Conservation (phyloP, 2,329 filamentous ascomycete genomes). For the Zalaria obscura region DNA sequence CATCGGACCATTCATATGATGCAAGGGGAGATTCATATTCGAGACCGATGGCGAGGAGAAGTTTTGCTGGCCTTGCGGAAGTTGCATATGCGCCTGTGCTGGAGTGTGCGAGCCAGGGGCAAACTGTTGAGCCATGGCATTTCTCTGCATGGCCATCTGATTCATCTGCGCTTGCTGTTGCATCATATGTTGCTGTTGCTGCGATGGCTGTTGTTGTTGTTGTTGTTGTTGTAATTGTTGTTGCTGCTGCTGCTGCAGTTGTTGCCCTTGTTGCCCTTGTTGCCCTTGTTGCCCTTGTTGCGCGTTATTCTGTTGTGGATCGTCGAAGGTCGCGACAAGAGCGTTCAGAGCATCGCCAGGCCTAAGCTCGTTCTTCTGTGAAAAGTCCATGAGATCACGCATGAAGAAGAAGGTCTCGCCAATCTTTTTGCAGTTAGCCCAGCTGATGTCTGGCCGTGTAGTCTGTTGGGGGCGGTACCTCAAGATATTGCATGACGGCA, state of each 20-base stretch:
- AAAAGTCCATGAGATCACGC: conserved; percentile 44
- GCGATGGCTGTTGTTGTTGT: conserved; percentile 13
- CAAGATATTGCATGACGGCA: conserved; percentile 45
- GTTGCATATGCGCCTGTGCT: conserved; percentile 18
- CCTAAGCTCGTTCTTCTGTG: conserved; percentile 37
- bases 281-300: conserved; percentile 9
- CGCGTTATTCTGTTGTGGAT: conserved; percentile 7
- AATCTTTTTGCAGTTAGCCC: conserved; percentile 28
- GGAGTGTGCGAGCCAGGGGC: conserved; percentile 11
- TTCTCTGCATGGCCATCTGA: conserved; percentile 17
- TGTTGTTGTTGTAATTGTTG: conserved; percentile 14
- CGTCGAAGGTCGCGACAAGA: conserved; percentile 33
- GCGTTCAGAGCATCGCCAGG: conserved; percentile 41
- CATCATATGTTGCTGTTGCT: conserved; percentile 3
- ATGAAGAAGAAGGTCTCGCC: conserved; percentile 53
- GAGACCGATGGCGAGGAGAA: conserved; percentile 46
- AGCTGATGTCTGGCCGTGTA: conserved; percentile 1
- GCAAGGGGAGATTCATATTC: conserved; percentile 34
- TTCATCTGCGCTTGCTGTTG: conserved; percentile 18
- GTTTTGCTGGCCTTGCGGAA: conserved; percentile 12
- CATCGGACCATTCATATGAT: conserved; percentile 16
- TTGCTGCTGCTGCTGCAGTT: conserved; percentile 15
- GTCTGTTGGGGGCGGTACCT: conserved; percentile 32
- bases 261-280: conserved; percentile 16
- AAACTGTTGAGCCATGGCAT: conserved; percentile 15